phyloP scores from a whole-genome alignment of 257 asterid species.

The Fraxinus pennsylvanica region DNA sequence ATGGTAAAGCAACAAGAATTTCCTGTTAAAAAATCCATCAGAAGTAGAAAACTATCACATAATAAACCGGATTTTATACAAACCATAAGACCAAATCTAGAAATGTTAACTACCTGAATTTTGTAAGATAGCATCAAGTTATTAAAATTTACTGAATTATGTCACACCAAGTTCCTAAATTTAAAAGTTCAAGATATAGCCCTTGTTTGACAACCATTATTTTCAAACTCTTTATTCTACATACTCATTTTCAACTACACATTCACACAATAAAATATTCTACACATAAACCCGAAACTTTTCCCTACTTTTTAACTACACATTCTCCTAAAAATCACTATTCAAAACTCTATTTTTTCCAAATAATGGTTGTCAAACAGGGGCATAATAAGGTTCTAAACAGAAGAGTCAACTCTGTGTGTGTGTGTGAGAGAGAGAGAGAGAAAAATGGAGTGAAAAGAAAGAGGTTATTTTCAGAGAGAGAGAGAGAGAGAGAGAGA shows the following conservation, averaged over 20 bases:
- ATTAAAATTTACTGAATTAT: neutral
- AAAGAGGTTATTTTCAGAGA: neutral
- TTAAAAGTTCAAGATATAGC: neutral
- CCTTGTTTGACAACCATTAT: too few species aligned
- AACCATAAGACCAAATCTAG: neutral
- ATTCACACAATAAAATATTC: too few species aligned
- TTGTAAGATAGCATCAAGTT: neutral
- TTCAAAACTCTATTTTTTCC: too few species aligned
- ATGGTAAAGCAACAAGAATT: conserved; percentile 10
- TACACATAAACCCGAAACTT: too few species aligned
- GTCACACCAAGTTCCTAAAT: neutral
- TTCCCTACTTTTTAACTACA: too few species aligned
- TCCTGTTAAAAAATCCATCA: neutral
- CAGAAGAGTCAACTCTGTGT: neutral
- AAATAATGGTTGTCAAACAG: too few species aligned
- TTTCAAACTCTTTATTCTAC: too few species aligned
- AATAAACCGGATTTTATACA: neutral
- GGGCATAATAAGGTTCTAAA: neutral
- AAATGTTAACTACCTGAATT: conserved; percentile 20
- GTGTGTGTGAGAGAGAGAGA: neutral
- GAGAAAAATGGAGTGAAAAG: neutral
- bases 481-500: neutral
- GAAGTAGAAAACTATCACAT: conserved; percentile 2
- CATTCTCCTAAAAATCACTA: too few species aligned
- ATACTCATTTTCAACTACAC: too few species aligned